Base-by-base conservation (phyloP, 73 alveolate species). In the Uronychia binucleata region DNA sequence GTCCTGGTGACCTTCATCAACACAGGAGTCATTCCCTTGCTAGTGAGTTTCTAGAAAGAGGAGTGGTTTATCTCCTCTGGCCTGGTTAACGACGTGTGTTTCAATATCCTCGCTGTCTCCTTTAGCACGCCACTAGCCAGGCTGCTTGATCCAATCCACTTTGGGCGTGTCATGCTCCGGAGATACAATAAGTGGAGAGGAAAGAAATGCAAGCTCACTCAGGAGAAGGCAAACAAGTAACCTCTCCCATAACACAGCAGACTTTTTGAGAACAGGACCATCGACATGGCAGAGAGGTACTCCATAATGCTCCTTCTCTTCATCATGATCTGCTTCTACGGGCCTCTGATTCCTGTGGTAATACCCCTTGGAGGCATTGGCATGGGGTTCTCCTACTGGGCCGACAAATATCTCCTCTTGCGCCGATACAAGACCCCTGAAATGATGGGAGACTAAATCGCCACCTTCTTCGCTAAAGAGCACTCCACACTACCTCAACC, bases 231-330 rank as follows among this genome's bases (percentile, higher is more conserved):
- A 46, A 46, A 46, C 67, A 46, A 46, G 67, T 46, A 46, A 19
- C 5, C 5, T 11, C n/a, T 46, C 19, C n/a, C 19, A 11, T 46
- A 46, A 46, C 67, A 11, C 5, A 46, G 5, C 5, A 46, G 67
- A 60, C 28, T 93, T 30, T 93, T 78, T 78, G 94, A 93, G 75
- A 87, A 88, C 33, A 90, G 93, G 0, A 84, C 86, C 30, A 34
- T 86, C 19, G 95, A 93, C 80, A 81, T 93, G 88, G 97, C 97
- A 19, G 67, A 86, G 30, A 31, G 90, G 0, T 90, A 78, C 74
- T 74, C 94, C 11, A 86, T 83, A 30, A 80, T 85, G 11, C 75
- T 89, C 74, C 85, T 83, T 67, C 60, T 93, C 1, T 78, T 93
- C 46, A 28, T 90, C 29, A 76, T 87, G 26, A 81, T 78, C 34